These are phyloP conservation scores for Papiliotrema laurentii DNA, from an alignment of 1,284 basidiomycete genomes.

Conservation along the genomic window DNA sequence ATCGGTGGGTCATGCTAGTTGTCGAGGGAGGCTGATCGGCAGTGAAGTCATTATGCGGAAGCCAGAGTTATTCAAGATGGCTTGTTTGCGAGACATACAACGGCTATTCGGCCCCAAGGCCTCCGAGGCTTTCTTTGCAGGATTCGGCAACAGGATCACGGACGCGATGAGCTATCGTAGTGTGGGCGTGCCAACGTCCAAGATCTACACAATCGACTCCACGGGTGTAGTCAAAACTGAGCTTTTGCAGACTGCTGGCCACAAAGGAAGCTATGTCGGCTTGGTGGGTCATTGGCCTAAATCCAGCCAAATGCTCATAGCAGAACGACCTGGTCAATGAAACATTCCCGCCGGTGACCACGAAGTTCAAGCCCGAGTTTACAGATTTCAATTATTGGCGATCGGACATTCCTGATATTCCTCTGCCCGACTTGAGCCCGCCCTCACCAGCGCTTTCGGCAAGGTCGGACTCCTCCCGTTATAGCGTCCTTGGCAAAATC, in stretches of 20 bases:
- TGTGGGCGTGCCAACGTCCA: slow-evolving; percentile 87
- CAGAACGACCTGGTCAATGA: slow-evolving; percentile 98
- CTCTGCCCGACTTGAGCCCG: slow-evolving; percentile 82
- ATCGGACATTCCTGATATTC: slow-evolving; percentile 66
- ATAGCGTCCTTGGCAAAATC: slow-evolving; percentile 77
- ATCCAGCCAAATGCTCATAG: slow-evolving; percentile 4
- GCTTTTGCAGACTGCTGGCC: slow-evolving; percentile 87
- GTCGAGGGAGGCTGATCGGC: slow-evolving; percentile 5
- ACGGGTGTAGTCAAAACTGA: slow-evolving; percentile 97
- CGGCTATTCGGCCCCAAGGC: slow-evolving; percentile 74
- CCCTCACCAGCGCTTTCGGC: slow-evolving; percentile 90
- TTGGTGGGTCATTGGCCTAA: slow-evolving; percentile 19
- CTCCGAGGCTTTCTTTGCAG: slow-evolving; percentile 80
- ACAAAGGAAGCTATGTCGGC: slow-evolving; percentile 65
- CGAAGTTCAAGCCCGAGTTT: slow-evolving; percentile 80
- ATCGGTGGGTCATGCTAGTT: slow-evolving; percentile 60
- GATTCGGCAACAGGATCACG: slow-evolving; percentile 97
- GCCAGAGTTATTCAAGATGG: slow-evolving; percentile 99
- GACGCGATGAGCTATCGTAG: slow-evolving; percentile 95
- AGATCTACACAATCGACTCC: slow-evolving; percentile 97
- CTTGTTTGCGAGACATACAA: slow-evolving; percentile 93
- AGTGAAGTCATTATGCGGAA: slow-evolving; percentile 98
- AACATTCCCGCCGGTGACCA: slow-evolving; percentile 95
- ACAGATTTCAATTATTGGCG: slow-evolving; percentile 99
- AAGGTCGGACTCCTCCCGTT: slow-evolving; percentile 74